Conservation (phyloP, 129 eudicot species). For the Artemisia tridentata region DNA sequence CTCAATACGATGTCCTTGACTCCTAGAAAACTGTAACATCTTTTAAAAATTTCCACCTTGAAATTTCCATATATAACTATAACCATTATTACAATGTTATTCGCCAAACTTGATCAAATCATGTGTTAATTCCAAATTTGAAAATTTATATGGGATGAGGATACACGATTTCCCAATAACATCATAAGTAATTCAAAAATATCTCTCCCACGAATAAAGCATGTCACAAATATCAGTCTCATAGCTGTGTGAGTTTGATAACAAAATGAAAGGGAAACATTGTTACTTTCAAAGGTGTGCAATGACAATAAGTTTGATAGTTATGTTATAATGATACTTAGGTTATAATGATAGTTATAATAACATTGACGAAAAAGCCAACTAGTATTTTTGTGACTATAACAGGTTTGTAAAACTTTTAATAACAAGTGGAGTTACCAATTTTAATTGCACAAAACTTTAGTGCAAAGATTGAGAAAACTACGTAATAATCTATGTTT, state of each 20-base stretch:
- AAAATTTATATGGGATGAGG: no score
- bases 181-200: neutral
- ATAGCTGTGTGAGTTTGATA: neutral
- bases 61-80: neutral
- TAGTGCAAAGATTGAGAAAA: neutral
- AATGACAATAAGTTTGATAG: no score
- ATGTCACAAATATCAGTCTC: neutral
- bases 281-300: neutral
- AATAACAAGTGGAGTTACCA: neutral
- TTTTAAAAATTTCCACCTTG: neutral
- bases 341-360: neutral
- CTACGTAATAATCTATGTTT: neutral
- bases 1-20: neutral
- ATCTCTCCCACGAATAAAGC: slow-evolving; percentile 1
- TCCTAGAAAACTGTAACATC: slow-evolving; percentile 10
- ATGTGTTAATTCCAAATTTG: no score
- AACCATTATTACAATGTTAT: slow-evolving; percentile 13
- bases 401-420: neutral
- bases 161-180: neutral
- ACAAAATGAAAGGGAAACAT: neutral
- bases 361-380: neutral
- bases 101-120: no score
- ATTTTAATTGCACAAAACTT: neutral
- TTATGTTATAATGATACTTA: no score
- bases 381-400: neutral